Base-by-base conservation (phyloP, 2,329 filamentous ascomycete species). In the Coniochaeta hoffmannii region DNA sequence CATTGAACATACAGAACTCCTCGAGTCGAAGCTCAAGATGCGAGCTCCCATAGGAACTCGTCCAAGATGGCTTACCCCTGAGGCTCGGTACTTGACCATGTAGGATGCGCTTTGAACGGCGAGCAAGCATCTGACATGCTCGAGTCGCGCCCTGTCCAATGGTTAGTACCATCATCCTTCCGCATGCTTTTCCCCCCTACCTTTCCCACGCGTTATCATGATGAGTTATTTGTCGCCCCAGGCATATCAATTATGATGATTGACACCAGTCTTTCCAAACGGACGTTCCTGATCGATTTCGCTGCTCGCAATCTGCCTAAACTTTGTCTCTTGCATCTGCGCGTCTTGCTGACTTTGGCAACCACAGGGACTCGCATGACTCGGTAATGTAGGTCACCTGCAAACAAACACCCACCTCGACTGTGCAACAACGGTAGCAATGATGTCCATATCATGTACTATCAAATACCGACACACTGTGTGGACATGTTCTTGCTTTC, bases 201-300 rank as follows among this genome's bases (percentile, higher is more conserved):
- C 46, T 50, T 22, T 6, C 36, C 36, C 36, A n/a, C 28, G 49
- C 26, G 31, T 7, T 53, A 49, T 58, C 55, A 74, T 79, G 77
- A 80, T 80, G 77, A 80, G 72, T 68, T 69, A 71, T 77, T 61
- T 65, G 77, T 80, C 77, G 77, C 77, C 77, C 77, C 77, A 79
- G 77, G 75, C 77, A 75, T 77, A 80, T 64, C 65, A 65, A 64
- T 65, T 59, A 73, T 80, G 77, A 75, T 79, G 77, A 80, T 73
- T 69, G 74, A 79, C 76, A 69, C 65, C 30, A 53, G 71, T 74
- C 72, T 70, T 72, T 71, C 71, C 71, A 74, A 74, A 73, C 66
- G 71, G 65, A 74, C 71, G 69, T 66, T 55, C 68, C 71, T 74
- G 71, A 74, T 62, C 50, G 41, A 46, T 46, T 46, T 28, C 22